A percentile compares a stretch with the other conserved stretches of the same genome.
Conservation (phyloP, 2,329 filamentous ascomycete genomes). For the Epichloe baconii region DNA sequence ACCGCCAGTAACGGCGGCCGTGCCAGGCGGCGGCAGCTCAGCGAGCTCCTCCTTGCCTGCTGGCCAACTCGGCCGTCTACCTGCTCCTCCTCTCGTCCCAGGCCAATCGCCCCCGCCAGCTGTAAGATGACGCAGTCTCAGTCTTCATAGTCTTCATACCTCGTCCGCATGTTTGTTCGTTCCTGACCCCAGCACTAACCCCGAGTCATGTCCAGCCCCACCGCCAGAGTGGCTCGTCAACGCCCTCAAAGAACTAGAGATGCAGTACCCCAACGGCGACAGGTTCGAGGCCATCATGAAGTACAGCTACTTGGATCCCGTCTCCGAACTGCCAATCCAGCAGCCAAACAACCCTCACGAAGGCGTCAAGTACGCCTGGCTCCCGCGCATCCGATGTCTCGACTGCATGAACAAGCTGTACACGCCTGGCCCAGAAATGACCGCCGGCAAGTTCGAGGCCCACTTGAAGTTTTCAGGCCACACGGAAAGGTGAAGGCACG, state of each 20-base stretch:
- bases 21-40: constrained; percentile 16
- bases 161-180: background rate
- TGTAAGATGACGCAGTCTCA: constrained; percentile 36
- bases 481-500: constrained; percentile 48
- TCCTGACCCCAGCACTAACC: background rate
- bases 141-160: background rate
- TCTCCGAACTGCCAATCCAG: constrained; percentile 52
- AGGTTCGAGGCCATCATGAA: constrained; percentile 86
- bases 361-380: constrained; percentile 64
- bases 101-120: constrained; percentile 42
- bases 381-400: constrained; percentile 79
- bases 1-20: constrained; percentile 9
- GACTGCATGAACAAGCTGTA: constrained; percentile 94
- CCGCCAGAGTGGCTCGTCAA: constrained; percentile 74
- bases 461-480: constrained; percentile 81
- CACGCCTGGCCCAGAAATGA: constrained; percentile 73
- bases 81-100: constrained; percentile 48
- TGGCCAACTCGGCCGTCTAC: constrained; percentile 51
- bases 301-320: constrained; percentile 65
- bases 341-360: constrained; percentile 42
- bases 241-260: constrained; percentile 57
- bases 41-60: constrained; percentile 28
- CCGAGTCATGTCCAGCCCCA: constrained; percentile 46
- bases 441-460: constrained; percentile 82
- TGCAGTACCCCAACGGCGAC: constrained; percentile 60